Base-by-base conservation (phyloP, 2,329 filamentous ascomycete genomes). In the Aureobasidium melanogenum region DNA sequence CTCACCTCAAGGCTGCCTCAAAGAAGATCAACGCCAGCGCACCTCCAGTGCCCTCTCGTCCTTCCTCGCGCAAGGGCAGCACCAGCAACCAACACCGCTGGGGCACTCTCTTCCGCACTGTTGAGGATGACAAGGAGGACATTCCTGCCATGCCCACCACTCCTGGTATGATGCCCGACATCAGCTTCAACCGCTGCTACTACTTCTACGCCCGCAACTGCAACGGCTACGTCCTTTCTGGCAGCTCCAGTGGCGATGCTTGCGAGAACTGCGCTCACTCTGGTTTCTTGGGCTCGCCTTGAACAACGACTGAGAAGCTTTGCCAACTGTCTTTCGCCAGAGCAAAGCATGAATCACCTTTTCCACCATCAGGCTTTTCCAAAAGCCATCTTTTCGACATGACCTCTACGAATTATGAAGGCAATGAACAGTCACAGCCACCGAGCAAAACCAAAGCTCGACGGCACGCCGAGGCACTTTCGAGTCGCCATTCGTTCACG, bases 121-220 rank as follows among this genome's bases (percentile, higher is more conserved):
- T 51, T 30, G 62, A 60, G 22, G 62, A 63, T 17, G 64, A 63
- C 54, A 56, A 60, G 38, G 63, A 65, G 47, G 61, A 65, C 48
- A 47, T 66, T 9, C 63, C 63, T 62, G 24, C 64, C 17, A 64
- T 64, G 50, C 64, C 61, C 2, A 60, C 39, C 38, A 63, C 64
- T 41, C 61, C 63, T 32, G 58, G 62, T 12, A 28, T 62, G 22
- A 60, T 62, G 9, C 62, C 66, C n/a, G 70, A 73, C 47, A 62
- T 72, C 15, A 69, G 64, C 39, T 73, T 69, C 56, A 68, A 69
- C 44, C 68, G 67, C 17, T 73, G 71, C 66, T 72, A 73, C 63
- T 73, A 73, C 67, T 72, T 67, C 62, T 68, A 67, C 22, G 70
- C 71, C 30, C 66, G 71, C 26, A 69, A 72, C 60, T 73, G 71